Evolutionary conservation across 495 filamentous ascomycete genomes (phyloP).

Genomic region (Podospora appendiculata): DNA sequence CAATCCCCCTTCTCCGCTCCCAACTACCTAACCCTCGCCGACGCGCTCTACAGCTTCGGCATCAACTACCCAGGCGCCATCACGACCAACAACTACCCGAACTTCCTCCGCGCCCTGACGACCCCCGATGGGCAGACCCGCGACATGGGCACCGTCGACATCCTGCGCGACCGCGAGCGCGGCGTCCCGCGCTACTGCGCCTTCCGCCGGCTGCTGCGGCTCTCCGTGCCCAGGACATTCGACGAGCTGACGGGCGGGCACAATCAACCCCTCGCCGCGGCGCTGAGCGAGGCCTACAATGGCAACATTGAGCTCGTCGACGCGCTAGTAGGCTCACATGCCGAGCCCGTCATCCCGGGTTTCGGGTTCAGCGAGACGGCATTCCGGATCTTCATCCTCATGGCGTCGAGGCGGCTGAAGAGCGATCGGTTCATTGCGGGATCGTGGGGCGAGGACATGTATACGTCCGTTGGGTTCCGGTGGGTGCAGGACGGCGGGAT

Average conservation of each 20-base stretch:
- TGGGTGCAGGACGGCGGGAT: constrained; percentile 32
- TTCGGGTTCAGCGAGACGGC: constrained; percentile 39
- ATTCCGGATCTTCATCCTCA: constrained; percentile 31
- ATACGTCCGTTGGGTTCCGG: constrained; percentile 29
- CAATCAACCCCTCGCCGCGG: constrained; percentile 21
- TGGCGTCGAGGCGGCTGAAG: constrained; percentile 30
- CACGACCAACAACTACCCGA: constrained; percentile 30
- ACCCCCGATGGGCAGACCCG: constrained; percentile 23
- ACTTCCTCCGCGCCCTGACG: constrained; percentile 28
- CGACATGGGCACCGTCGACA: constrained; percentile 35
- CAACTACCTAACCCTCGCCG: constrained; percentile 21
- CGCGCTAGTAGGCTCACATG: constrained; percentile 27
- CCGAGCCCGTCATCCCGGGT: constrained; percentile 31
- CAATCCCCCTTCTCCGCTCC: constrained; percentile 13
- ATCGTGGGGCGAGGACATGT: constrained; percentile 24
- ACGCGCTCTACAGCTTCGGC: constrained; percentile 39
- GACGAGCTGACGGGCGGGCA: constrained; percentile 29
- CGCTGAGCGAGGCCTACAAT: constrained; percentile 22
- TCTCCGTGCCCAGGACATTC: constrained; percentile 22
- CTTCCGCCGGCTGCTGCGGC: constrained; percentile 35
- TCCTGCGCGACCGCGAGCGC: constrained; percentile 38
- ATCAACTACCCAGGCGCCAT: constrained; percentile 39
- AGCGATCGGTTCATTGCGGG: constrained; percentile 34
- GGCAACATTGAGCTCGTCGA: constrained; percentile 31
- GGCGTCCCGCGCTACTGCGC: constrained; percentile 38